Percentiles rank a stretch among this genome's conserved stretches.
phyloP scores from a whole-genome alignment of 2,329 filamentous ascomycete species.

The Ambrosiella xylebori region DNA sequence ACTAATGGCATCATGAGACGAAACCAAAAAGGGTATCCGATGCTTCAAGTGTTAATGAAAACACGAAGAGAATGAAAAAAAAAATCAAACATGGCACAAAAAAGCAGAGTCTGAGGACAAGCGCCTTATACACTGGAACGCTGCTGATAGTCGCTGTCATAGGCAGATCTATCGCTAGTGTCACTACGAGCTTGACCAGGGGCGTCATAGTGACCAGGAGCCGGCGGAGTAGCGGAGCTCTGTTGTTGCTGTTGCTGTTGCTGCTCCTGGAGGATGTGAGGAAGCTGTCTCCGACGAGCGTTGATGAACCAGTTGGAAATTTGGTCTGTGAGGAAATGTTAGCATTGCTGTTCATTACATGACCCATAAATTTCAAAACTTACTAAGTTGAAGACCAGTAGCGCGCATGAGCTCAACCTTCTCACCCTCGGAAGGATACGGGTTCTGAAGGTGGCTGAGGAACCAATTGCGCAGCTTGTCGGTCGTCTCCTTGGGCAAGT shows the following conservation, averaged over 20 bases:
- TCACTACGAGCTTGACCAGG: slow-evolving; percentile 28
- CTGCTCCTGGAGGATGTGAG: slow-evolving; percentile 25
- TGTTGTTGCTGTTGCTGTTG: too few species aligned
- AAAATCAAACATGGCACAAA: not conserved
- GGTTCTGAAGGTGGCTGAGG: slow-evolving; percentile 55
- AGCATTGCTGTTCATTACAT: not conserved
- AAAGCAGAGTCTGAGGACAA: not conserved
- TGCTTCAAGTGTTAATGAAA: not conserved
- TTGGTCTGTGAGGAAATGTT: slow-evolving; percentile 33
- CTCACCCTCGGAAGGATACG: slow-evolving; percentile 76
- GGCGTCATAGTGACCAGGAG: not conserved
- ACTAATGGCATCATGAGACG: not conserved
- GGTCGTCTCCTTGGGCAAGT: slow-evolving; percentile 79
- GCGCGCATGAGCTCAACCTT: slow-evolving; percentile 64
- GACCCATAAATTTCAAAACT: slow-evolving; percentile 20
- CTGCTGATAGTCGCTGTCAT: slow-evolving; percentile 29
- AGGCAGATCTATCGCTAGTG: slow-evolving; percentile 24
- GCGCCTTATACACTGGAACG: slow-evolving; percentile 28
- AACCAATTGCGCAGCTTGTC: slow-evolving; percentile 72
- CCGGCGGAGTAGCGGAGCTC: slow-evolving; percentile 1
- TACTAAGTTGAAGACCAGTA: slow-evolving; percentile 65
- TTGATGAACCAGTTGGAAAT: slow-evolving; percentile 76
- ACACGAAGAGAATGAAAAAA: not conserved
- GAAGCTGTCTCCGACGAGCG: slow-evolving; percentile 48
- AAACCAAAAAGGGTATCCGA: slow-evolving; percentile 1